These are phyloP conservation scores for Tricholomella constricta DNA, from an alignment of 768 basidiomycete genomes.

Conservation along the genomic window DNA sequence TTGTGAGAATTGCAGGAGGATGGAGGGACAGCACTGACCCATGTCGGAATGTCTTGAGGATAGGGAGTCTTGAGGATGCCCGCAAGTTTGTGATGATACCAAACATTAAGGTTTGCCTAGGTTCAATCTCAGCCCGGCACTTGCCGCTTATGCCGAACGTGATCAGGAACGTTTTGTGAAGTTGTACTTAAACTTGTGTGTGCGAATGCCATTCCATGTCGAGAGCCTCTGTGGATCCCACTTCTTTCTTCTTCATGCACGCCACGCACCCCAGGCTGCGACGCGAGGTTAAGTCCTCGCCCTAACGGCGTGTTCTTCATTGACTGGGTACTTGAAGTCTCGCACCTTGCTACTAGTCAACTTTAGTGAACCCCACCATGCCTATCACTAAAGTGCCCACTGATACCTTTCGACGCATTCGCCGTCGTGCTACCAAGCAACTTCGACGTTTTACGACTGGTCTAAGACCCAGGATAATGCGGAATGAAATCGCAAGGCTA, in stretches of 20 bases:
- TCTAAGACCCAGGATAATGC: constrained; percentile 60
- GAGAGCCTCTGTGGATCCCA: neutral
- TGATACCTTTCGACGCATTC: constrained; percentile 33
- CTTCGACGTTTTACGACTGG: constrained; percentile 43
- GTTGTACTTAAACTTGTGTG: too few species aligned
- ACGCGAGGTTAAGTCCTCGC: neutral
- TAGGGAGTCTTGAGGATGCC: constrained; percentile 46
- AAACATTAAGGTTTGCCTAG: constrained; percentile 42
- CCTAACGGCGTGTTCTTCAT: constrained; percentile 6
- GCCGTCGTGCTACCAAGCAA: constrained; percentile 41
- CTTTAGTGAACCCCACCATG: constrained; percentile 27
- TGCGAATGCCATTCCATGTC: neutral
- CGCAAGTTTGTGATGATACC: constrained; percentile 58
- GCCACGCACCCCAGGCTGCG: constrained; percentile 10
- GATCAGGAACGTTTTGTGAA: neutral
- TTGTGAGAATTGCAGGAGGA: constrained; percentile 10
- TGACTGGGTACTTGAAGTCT: neutral
- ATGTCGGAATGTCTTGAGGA: constrained; percentile 76
- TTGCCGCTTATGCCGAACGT: constrained; percentile 20
- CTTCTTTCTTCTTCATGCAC: constrained; percentile 3
- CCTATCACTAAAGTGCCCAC: constrained; percentile 37
- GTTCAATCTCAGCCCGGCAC: constrained; percentile 40
- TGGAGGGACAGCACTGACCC: constrained; percentile 57
- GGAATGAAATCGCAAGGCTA: constrained; percentile 69
- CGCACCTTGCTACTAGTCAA: neutral